A percentile compares a stretch with the other conserved stretches of the same genome.
Conservation (phyloP, 2,329 filamentous ascomycete genomes). For the Sporothrix dimorphospora region DNA sequence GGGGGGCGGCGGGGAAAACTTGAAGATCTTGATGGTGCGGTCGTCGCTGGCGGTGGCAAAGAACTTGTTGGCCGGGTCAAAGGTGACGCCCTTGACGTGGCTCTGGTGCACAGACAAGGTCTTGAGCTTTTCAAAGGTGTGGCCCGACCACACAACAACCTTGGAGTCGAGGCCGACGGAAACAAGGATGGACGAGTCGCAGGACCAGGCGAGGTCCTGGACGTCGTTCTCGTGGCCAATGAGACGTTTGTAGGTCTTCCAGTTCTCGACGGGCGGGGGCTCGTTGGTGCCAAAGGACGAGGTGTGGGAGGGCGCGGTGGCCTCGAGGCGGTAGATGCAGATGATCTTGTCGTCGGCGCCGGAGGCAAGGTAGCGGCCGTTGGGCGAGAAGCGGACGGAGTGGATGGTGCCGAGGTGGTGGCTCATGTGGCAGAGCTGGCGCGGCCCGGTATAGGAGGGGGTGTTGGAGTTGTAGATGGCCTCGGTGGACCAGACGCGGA, state of each 20-base stretch:
- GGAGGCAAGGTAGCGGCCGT: constrained; percentile 92
- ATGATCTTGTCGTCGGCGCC: constrained; percentile 99
- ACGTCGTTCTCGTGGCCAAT: constrained; percentile 99
- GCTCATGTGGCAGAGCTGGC: constrained; percentile 96
- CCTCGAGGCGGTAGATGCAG: constrained; percentile 91
- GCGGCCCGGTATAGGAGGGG: constrained; percentile 72
- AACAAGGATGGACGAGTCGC: constrained; percentile 91
- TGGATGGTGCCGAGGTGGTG: constrained; percentile 98
- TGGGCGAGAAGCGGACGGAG: constrained; percentile 93
- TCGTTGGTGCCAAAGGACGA: constrained; percentile 89
- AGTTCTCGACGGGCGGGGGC: constrained; percentile 91
- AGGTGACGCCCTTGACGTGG: constrained; percentile 98
- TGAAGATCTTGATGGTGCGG: constrained; percentile 93
- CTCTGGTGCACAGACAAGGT: constrained; percentile 90
- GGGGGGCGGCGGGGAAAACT: constrained; percentile 86
- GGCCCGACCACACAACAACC: constrained; percentile 96
- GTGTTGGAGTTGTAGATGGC: constrained; percentile 83
- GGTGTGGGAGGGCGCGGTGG: constrained; percentile 73
- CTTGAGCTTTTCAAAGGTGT: constrained; percentile 98
- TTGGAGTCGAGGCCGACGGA: constrained; percentile 97
- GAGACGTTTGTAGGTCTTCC: constrained; percentile 90
- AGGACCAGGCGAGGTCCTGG: constrained; percentile 95
- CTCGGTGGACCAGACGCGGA: constrained; percentile 96
- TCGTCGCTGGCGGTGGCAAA: constrained; percentile 98
- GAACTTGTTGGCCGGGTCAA: constrained; percentile 98